Conservation (phyloP, 225 moss, liverwort and hornwort genomes). For the Pseudoscleropodium purum region DNA sequence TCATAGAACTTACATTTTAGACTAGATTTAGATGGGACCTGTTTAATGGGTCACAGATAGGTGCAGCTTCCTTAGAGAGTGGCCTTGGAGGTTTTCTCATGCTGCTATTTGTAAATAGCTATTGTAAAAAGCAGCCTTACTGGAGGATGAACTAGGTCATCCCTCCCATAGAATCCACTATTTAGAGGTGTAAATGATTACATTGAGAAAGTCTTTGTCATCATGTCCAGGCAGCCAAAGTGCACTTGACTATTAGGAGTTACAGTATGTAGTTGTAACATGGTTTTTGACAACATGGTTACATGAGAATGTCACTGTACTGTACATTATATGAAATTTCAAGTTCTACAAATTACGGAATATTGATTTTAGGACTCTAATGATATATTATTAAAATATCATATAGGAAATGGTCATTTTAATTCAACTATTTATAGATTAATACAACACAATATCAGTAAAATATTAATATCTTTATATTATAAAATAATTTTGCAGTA, state of each 20-base stretch:
- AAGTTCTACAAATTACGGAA: neutral
- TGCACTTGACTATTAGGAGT: neutral
- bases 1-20: neutral
- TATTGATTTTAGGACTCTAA: neutral
- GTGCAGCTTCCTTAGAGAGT: neutral
- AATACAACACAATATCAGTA: neutral
- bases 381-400: neutral
- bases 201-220: neutral
- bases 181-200: neutral
- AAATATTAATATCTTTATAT: neutral
- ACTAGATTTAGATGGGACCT: neutral
- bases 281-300: neutral
- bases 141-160: neutral
- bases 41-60: neutral
- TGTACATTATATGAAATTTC: neutral
- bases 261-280: neutral
- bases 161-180: neutral
- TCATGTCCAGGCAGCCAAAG: neutral
- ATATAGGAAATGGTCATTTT: neutral
- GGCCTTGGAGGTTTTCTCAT: neutral
- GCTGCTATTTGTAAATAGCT: neutral
- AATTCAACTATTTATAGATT: neutral
- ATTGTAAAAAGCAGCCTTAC: neutral
- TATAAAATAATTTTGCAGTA: accelerated
- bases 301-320: too few species aligned